Conservation (phyloP, 2,329 filamentous ascomycete genomes). For the Penicillium corylophilum region DNA sequence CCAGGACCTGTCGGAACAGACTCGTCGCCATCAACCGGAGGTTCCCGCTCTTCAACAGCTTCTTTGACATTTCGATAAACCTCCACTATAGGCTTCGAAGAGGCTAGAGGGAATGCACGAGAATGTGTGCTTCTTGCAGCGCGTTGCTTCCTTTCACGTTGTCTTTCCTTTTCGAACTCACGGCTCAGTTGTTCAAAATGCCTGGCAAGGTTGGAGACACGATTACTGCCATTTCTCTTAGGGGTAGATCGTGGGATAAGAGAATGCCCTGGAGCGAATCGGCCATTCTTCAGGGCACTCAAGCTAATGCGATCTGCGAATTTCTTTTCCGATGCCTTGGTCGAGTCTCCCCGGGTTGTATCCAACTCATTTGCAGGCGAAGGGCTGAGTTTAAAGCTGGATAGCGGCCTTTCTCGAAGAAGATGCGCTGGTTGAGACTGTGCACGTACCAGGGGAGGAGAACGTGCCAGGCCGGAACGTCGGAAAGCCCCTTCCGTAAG, state of each 20-base stretch:
- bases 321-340: slow-evolving; percentile 65
- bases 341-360: slow-evolving; percentile 23
- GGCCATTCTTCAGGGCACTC: slow-evolving; percentile 60
- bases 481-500: slow-evolving; percentile 38
- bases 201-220: slow-evolving; percentile 86
- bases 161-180: slow-evolving; percentile 92
- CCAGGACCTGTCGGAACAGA: slow-evolving; percentile 29
- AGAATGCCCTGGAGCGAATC: slow-evolving; percentile 56
- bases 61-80: slow-evolving; percentile 93
- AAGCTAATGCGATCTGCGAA: slow-evolving; percentile 71
- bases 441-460: slow-evolving; percentile 51
- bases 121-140: slow-evolving; percentile 74
- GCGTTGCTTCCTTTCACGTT: slow-evolving; percentile 77
- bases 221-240: slow-evolving; percentile 62
- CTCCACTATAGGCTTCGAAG: slow-evolving; percentile 93
- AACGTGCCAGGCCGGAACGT: slow-evolving; percentile 38
- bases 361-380: slow-evolving; percentile 22
- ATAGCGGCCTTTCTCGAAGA: slow-evolving; percentile 27
- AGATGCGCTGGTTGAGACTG: slow-evolving; percentile 52
- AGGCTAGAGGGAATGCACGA: slow-evolving; percentile 82
- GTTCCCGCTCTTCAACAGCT: slow-evolving; percentile 78
- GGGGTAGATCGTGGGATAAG: slow-evolving; percentile 85
- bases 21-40: slow-evolving; percentile 61
- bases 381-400: slow-evolving; percentile 24
- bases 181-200: slow-evolving; percentile 96